Percentiles rank a stretch among this genome's conserved stretches.
These are phyloP conservation scores for Vaccinium myrtillus DNA, from an alignment of 148 eudicot species.

Conservation along the genomic window DNA sequence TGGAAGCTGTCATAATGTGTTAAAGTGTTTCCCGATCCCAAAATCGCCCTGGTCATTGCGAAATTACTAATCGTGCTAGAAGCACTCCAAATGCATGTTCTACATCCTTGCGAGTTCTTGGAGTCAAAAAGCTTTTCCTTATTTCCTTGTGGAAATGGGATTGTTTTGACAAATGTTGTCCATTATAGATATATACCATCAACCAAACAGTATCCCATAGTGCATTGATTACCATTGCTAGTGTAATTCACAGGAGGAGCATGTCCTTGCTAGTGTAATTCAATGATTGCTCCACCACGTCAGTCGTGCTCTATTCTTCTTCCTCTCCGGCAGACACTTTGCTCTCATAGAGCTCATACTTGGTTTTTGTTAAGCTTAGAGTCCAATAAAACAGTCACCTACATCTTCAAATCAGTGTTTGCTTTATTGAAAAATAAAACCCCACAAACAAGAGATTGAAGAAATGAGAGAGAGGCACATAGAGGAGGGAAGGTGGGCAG, in stretches of 20 bases:
- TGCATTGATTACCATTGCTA: neutral
- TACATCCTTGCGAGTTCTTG: neutral
- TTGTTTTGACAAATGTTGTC: neutral
- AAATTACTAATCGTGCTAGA: neutral
- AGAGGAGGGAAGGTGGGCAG: too few species aligned
- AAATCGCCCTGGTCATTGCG: neutral
- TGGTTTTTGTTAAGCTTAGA: too few species aligned
- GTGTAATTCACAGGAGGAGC: neutral
- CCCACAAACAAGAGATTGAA: too few species aligned
- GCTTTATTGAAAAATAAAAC: too few species aligned
- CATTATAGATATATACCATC: neutral
- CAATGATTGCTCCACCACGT: too few species aligned
- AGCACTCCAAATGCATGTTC: neutral
- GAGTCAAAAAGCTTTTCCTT: neutral
- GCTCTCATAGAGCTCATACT: too few species aligned
- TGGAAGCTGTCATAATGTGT: neutral
- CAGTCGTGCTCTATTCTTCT: too few species aligned
- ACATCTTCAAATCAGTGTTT: too few species aligned
- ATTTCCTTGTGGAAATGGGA: neutral
- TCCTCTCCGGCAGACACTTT: too few species aligned
- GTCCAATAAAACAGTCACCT: too few species aligned
- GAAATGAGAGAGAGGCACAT: too few species aligned
- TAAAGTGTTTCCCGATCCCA: neutral
- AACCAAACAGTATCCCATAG: neutral
- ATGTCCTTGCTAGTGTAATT: neutral